phyloP scores from a whole-genome alignment of 2,329 filamentous ascomycete genomes.

The Fusarium torulosum region DNA sequence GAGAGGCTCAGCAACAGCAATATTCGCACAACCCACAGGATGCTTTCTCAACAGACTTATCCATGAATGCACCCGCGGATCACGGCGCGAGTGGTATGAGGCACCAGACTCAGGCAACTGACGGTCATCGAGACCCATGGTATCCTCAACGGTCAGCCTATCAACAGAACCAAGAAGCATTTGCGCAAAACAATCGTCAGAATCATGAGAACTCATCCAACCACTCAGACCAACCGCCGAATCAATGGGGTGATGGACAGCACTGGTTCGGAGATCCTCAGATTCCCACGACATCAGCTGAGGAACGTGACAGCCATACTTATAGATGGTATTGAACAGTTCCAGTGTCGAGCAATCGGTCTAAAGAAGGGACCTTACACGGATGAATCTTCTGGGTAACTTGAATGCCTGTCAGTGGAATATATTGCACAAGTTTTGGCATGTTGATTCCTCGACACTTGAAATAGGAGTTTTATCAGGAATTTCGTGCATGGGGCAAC shows the following conservation, averaged over 20 bases:
- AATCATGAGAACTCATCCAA: neutral
- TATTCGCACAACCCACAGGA: constrained; percentile 6
- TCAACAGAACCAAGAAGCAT: constrained; percentile 34
- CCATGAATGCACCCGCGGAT: constrained; percentile 4
- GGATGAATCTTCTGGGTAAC: neutral
- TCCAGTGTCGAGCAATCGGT: neutral
- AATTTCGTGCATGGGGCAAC: neutral
- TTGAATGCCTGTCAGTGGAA: neutral
- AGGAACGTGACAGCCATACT: constrained; percentile 19
- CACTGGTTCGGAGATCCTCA: constrained; percentile 13
- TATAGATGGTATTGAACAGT: constrained; percentile 22
- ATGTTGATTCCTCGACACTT: neutral
- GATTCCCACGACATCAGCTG: constrained; percentile 23
- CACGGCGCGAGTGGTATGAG: constrained; percentile 4
- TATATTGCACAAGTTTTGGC: neutral
- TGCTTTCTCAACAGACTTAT: constrained; percentile 8
- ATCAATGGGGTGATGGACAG: constrained; percentile 15
- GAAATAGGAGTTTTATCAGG: neutral
- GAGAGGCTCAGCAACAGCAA: constrained; percentile 19
- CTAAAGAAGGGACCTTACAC: neutral
- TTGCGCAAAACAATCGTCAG: constrained; percentile 25
- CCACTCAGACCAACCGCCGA: constrained; percentile 7
- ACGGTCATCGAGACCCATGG: constrained; percentile 25
- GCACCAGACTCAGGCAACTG: constrained; percentile 13
- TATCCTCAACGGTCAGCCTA: constrained; percentile 21